Conservation (phyloP, 1,284 basidiomycete genomes). For the Abortiporus biennis region DNA sequence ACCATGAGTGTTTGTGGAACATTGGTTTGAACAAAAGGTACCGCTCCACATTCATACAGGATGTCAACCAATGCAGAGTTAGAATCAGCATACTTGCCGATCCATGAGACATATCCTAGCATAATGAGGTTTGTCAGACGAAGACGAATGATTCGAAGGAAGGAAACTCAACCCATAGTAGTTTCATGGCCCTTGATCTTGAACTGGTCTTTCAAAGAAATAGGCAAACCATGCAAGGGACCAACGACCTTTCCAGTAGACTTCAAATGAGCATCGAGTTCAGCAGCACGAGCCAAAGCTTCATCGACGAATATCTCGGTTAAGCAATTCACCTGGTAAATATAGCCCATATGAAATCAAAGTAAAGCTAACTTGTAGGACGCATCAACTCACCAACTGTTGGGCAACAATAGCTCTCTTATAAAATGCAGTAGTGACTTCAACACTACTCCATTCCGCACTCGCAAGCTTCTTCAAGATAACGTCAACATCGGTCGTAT, state of each 20-base stretch:
- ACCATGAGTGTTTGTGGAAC: constrained; percentile 44
- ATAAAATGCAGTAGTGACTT: constrained; percentile 50
- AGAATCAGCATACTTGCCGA: constrained; percentile 46
- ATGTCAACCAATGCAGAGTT: constrained; percentile 57
- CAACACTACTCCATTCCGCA: constrained; percentile 35
- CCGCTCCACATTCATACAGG: constrained; percentile 53
- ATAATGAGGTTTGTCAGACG: neutral
- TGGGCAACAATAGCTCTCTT: constrained; percentile 57
- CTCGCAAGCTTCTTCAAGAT: constrained; percentile 34
- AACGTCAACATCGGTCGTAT: constrained; percentile 31
- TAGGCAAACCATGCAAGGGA: constrained; percentile 47
- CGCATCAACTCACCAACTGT: constrained; percentile 38
- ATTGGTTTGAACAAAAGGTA: constrained; percentile 69
- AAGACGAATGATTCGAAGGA: neutral
- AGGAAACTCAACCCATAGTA: constrained; percentile 40
- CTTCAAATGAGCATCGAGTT: constrained; percentile 37
- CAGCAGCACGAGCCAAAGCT: constrained; percentile 36
- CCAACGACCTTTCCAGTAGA: constrained; percentile 35
- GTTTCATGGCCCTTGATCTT: constrained; percentile 52
- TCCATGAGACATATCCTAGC: constrained; percentile 63
- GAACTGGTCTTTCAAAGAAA: constrained; percentile 56
- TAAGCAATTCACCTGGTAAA: constrained; percentile 38
- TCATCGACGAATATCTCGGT: constrained; percentile 45
- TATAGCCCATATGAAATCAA: constrained; percentile 8
- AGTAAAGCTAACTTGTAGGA: constrained; percentile 3